Base-by-base conservation (phyloP, 139 green algal genomes). In the Axilococcus clingmanii region DNA sequence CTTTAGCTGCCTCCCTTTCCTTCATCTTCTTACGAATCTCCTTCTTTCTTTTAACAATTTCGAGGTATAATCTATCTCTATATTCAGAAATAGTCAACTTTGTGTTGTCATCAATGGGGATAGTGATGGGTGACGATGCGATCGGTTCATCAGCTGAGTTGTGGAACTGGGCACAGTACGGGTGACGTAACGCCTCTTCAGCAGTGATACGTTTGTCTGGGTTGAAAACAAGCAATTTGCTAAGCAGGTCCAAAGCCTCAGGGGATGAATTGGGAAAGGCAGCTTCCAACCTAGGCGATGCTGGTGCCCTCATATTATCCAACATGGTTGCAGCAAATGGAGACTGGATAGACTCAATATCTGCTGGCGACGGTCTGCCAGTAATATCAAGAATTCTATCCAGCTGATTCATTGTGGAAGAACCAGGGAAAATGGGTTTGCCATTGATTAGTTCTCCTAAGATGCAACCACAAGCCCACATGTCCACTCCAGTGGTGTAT, bases 391-490 rank as follows among this genome's bases (percentile, higher is more conserved):
- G 61, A 35, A 94, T 89, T 20, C 81, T 64, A 59, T 92, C 84
- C 43, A 94, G 72, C 72, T 94, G 86, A 66, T 94, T 93, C 82
- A 97, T 95, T 42, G 90, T 97, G 45, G 78, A 92, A 24, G 70
- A 89, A 35, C 91, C 91, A 7, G 86, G 84, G 63, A 95, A 96
- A 51, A 95, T 81, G 37, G 88, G 88, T 55, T 86, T 88, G 32
- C 79, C 74, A 15, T 76, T 72, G 40, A 99, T 66, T 34, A 99
- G 74, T 81, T 99, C 92, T 28, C 91, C 86, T 24, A 98, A 76
- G 55, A 99, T 98, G 77, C 93, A 98, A 33, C 90, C 91, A 51
- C 79, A 84, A 25, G 80, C 89, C 92, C 92, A 99, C 82, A 97
- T 94, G 75, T 99, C 92, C 16, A 98, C 91, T 8, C 89, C 92